phyloP scores from a whole-genome alignment of 495 filamentous ascomycete species.

The Aspergillus coremiiformis region DNA sequence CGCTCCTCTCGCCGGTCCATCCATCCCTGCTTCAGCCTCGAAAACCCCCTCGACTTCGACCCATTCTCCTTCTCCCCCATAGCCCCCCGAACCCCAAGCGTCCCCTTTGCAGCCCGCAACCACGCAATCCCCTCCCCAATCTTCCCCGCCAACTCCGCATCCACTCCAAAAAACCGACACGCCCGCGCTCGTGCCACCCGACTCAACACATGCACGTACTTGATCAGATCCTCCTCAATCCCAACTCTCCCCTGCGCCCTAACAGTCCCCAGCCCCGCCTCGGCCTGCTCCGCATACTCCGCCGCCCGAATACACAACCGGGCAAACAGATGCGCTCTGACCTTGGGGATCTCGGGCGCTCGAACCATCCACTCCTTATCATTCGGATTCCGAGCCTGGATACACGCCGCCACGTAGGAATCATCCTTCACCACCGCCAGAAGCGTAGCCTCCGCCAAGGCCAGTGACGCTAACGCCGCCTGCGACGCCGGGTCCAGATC shows the following conservation, averaged over 20 bases:
- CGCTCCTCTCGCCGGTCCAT: slow-evolving; percentile 38
- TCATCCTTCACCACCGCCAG: slow-evolving; percentile 89
- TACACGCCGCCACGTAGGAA: slow-evolving; percentile 72
- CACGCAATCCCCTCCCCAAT: slow-evolving; percentile 79
- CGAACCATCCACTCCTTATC: slow-evolving; percentile 92
- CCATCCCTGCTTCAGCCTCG: slow-evolving; percentile 45
- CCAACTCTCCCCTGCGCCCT: slow-evolving; percentile 22
- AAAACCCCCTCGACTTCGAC: slow-evolving; percentile 40
- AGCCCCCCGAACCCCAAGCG: slow-evolving; percentile 50
- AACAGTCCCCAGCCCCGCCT: slow-evolving; percentile 37
- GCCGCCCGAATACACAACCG: slow-evolving; percentile 69
- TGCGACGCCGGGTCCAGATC: slow-evolving; percentile 62
- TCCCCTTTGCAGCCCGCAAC: slow-evolving; percentile 62
- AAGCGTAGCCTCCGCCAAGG: slow-evolving; percentile 81
- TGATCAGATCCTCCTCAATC: slow-evolving; percentile 53
- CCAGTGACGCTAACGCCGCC: slow-evolving; percentile 63
- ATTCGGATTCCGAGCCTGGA: slow-evolving; percentile 66
- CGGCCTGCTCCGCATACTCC: slow-evolving; percentile 47
- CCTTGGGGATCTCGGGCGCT: slow-evolving; percentile 75
- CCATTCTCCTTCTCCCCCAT: slow-evolving; percentile 12
- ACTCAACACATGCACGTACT: slow-evolving; percentile 67
- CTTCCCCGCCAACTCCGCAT: slow-evolving; percentile 74
- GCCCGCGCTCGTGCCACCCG: slow-evolving; percentile 70
- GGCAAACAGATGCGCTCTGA: slow-evolving; percentile 79
- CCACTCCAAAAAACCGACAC: slow-evolving; percentile 82